These are phyloP conservation scores for Ogataea nonfermentans DNA, from an alignment of 805 yeast genomes.

Conservation along the genomic window DNA sequence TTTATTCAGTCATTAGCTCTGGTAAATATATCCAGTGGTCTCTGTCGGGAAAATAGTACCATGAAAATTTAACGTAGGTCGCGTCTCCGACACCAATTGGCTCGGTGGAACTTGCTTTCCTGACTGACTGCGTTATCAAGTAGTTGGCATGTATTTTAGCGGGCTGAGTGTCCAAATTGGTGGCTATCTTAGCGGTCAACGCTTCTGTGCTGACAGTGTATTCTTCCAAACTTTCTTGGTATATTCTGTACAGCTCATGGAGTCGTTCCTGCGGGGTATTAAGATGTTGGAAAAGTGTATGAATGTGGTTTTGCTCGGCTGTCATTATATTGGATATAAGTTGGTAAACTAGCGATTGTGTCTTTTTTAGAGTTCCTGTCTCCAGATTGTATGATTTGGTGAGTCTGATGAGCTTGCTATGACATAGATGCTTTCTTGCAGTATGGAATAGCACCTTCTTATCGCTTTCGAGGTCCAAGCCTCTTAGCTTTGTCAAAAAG, in stretches of 20 bases:
- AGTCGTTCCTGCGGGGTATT: too few relatives aligned
- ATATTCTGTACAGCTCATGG: not conserved
- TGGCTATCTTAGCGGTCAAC: not conserved
- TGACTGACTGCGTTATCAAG: not conserved
- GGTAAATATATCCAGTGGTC: constrained; percentile 9
- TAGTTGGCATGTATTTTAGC: too few relatives aligned
- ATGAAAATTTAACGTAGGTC: not conserved
- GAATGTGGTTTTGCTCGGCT: not conserved
- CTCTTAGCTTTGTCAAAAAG: not conserved
- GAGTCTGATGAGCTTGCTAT: constrained; percentile 21
- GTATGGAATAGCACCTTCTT: constrained; percentile 28
- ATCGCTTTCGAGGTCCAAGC: constrained; percentile 5
- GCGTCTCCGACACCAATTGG: not conserved
- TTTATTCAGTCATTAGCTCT: constrained; percentile 2
- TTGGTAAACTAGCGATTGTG: not conserved
- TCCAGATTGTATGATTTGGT: constrained; percentile 25
- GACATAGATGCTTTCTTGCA: constrained; percentile 25
- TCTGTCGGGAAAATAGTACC: constrained; percentile 2
- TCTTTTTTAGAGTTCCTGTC: constrained; percentile 11
- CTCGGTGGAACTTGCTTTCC: not conserved
- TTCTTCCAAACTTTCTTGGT: not conserved
- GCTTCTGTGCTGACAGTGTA: not conserved
- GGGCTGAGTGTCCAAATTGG: not conserved
- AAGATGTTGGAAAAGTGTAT: not conserved
- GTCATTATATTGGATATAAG: constrained; percentile 1